Evolutionary conservation across 805 yeast species (phyloP).

Genomic region (Jamesozyma lodderae): DNA sequence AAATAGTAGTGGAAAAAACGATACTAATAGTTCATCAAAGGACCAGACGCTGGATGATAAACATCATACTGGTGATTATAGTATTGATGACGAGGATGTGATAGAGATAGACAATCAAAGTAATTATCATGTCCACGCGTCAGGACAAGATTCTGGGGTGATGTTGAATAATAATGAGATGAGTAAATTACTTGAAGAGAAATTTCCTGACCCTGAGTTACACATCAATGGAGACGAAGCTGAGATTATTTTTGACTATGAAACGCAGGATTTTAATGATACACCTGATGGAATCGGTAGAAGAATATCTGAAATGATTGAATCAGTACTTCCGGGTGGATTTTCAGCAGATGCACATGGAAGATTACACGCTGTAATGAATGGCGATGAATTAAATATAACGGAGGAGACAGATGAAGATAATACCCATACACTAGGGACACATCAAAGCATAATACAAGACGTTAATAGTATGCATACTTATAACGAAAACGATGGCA

Average conservation of each 20-base stretch:
- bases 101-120: conserved; percentile 12
- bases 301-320: conserved; percentile 24
- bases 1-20: conserved; percentile 4
- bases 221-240: conserved; percentile 23
- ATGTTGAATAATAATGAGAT: background rate
- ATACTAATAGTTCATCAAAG: background rate
- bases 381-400: conserved; percentile 19
- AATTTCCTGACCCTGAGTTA: conserved; percentile 19
- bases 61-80: background rate
- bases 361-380: conserved; percentile 21
- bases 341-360: conserved; percentile 21
- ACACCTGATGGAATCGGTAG: conserved; percentile 22
- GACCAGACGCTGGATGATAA: background rate
- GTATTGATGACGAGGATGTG: conserved; percentile 4
- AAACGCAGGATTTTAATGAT: conserved; percentile 19
- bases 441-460: background rate
- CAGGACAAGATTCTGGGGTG: background rate
- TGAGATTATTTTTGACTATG: conserved; percentile 27
- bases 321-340: conserved; percentile 24
- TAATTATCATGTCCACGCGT: conserved; percentile 8
- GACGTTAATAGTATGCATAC: background rate
- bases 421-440: background rate
- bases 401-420: conserved; percentile 11
- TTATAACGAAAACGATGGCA: background rate
- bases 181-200: conserved; percentile 9